phyloP scores from a whole-genome alignment of 192 early-diverging fungal genomes.

The Backusella tuberculispora region DNA sequence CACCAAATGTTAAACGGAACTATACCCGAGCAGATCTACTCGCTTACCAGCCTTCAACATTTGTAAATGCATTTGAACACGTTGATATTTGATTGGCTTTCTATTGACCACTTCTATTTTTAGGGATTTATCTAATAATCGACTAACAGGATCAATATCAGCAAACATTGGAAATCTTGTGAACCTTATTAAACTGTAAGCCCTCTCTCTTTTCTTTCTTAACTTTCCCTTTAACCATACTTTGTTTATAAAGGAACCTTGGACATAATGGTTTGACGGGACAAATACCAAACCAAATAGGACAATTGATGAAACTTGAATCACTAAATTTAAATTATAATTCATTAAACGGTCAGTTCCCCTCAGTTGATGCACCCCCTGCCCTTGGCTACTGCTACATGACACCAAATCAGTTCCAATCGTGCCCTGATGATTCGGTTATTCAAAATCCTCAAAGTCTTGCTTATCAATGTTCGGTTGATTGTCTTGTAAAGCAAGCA shows the following conservation, averaged over 20 bases:
- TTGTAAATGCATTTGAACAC: conserved; percentile 36
- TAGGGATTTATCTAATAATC: conserved; percentile 43
- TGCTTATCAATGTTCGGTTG: conserved; percentile 38
- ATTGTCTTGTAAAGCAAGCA: conserved; percentile 25
- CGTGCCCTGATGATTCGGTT: conserved; percentile 29
- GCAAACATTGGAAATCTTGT: conserved; percentile 32
- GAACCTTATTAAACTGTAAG: conserved; percentile 40
- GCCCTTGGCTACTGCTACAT: conserved; percentile 32
- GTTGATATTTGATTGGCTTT: neutral
- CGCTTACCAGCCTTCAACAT: conserved; percentile 22
- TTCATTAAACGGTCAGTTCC: conserved; percentile 36
- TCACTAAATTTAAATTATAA: conserved; percentile 37
- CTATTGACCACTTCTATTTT: conserved; percentile 10
- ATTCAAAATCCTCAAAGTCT: conserved; percentile 29
- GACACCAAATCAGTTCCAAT: conserved; percentile 38
- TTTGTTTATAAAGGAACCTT: conserved; percentile 21
- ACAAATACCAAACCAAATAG: conserved; percentile 29
- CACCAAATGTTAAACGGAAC: conserved; percentile 31
- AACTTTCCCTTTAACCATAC: neutral
- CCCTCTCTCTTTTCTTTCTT: neutral
- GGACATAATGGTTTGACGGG: conserved; percentile 34
- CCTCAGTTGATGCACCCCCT: conserved; percentile 33
- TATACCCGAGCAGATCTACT: conserved; percentile 34
- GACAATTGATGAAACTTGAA: conserved; percentile 22
- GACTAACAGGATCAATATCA: conserved; percentile 37